Conservation (phyloP, 1,284 basidiomycete genomes). For the Cutaneotrichosporon cutaneum region DNA sequence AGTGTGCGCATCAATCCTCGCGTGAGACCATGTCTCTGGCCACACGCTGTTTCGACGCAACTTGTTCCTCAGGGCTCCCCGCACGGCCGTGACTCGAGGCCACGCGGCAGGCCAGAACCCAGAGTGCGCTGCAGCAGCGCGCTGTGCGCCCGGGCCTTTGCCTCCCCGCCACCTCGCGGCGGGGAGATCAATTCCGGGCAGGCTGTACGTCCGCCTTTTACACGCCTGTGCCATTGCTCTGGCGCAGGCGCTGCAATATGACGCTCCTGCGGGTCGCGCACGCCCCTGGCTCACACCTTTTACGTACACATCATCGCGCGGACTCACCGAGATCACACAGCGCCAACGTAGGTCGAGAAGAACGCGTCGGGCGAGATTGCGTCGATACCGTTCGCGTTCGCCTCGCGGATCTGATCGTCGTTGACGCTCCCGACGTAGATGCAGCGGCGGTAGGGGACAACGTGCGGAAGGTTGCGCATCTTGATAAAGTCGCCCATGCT, state of each 20-base stretch:
- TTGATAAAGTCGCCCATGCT: slow-evolving; percentile 32
- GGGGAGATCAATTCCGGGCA: slow-evolving; percentile 18
- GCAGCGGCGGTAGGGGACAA: slow-evolving; percentile 36
- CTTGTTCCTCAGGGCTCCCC: slow-evolving; percentile 9
- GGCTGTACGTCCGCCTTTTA: slow-evolving; percentile 29
- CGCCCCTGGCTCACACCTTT: slow-evolving; percentile 30
- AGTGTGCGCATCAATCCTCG: slow-evolving; percentile 21
- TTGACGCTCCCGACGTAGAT: slow-evolving; percentile 35
- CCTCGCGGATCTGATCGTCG: slow-evolving; percentile 2
- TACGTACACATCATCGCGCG: slow-evolving; percentile 30
- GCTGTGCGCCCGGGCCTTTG: slow-evolving; percentile 26
- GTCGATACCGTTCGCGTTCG: slow-evolving; percentile 23
- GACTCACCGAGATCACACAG: slow-evolving; percentile 22
- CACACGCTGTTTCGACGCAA: slow-evolving; percentile 20
- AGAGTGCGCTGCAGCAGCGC: slow-evolving; percentile 9
- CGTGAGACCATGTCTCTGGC: slow-evolving; percentile 9
- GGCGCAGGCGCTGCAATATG: slow-evolving; percentile 12
- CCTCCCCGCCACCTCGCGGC: slow-evolving; percentile 14
- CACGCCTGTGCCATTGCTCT: slow-evolving; percentile 14
- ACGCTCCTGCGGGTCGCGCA: slow-evolving; percentile 17
- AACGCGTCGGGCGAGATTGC: slow-evolving; percentile 34
- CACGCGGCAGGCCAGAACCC: slow-evolving; percentile 26
- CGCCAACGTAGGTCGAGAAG: slow-evolving; percentile 31
- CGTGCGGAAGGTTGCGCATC: slow-evolving; percentile 35
- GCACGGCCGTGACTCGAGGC: slow-evolving; percentile 8